These are phyloP conservation scores for Rhizopus sp. DNA, from an alignment of 371 early-diverging fungal genomes.

Conservation along the genomic window DNA sequence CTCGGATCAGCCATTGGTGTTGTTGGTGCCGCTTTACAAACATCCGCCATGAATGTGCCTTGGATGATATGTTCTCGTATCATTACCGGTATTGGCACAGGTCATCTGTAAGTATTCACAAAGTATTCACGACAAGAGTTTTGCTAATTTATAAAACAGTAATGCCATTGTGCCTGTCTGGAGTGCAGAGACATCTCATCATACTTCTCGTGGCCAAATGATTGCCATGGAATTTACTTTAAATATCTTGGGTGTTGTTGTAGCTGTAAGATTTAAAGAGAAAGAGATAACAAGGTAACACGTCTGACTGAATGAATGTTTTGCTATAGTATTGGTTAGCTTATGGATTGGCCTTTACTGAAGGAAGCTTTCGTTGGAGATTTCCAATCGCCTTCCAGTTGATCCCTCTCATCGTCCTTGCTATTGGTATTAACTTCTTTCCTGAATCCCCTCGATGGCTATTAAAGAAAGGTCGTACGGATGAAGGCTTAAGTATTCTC, in stretches of 20 bases:
- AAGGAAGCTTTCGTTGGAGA: constrained; percentile 43
- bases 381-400: constrained; percentile 48
- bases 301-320: neutral
- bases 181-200: constrained; percentile 46
- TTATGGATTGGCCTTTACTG: constrained; percentile 38
- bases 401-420: constrained; percentile 36
- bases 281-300: neutral
- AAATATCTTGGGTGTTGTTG: constrained; percentile 49
- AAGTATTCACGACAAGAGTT: neutral
- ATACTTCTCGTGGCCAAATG: constrained; percentile 41
- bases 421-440: constrained; percentile 38
- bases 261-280: constrained; percentile 30
- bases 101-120: constrained; percentile 36
- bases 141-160: constrained; percentile 9
- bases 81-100: constrained; percentile 48
- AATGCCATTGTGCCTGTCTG: constrained; percentile 49
- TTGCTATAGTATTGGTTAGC: constrained; percentile 40
- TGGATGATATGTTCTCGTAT: constrained; percentile 51
- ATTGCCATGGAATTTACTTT: constrained; percentile 46
- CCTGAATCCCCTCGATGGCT: constrained; percentile 45
- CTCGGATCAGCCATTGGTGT: constrained; percentile 37
- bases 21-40: constrained; percentile 44
- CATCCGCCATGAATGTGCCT: constrained; percentile 39
- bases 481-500: constrained; percentile 41
- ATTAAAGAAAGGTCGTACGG: constrained; percentile 33